These are phyloP conservation scores for Coemansia sp. DNA, from an alignment of 192 early-diverging fungal species.

Conservation along the genomic window DNA sequence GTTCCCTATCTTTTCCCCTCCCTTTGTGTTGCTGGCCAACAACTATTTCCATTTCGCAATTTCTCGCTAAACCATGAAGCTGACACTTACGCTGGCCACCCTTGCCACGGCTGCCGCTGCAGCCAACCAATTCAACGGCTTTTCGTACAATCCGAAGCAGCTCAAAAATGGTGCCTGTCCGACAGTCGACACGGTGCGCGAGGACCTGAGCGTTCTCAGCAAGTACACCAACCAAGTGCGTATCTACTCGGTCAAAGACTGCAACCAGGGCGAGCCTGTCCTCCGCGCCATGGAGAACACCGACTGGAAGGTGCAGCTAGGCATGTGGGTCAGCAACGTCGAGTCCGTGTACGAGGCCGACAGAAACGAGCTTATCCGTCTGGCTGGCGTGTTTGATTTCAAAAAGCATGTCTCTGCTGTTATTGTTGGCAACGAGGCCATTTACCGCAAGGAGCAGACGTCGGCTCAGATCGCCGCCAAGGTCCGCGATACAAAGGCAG, in stretches of 20 bases:
- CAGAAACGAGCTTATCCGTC: constrained; percentile 39
- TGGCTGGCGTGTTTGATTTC: constrained; percentile 47
- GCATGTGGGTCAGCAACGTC: constrained; percentile 66
- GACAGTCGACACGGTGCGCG: constrained; percentile 61
- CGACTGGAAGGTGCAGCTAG: constrained; percentile 63
- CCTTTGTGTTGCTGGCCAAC: constrained; percentile 34
- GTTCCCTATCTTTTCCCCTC: background rate
- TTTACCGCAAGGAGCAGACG: constrained; percentile 61
- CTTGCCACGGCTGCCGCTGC: constrained; percentile 29
- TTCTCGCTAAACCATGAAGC: constrained; percentile 28
- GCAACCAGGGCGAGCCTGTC: constrained; percentile 62
- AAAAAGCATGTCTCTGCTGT: constrained; percentile 57
- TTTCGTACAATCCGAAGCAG: constrained; percentile 63
- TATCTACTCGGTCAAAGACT: constrained; percentile 67
- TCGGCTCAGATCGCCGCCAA: constrained; percentile 50
- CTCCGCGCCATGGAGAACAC: constrained; percentile 64
- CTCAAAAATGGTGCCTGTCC: constrained; percentile 61
- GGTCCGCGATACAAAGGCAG: constrained; percentile 51
- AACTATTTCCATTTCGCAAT: background rate
- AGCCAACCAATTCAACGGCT: constrained; percentile 54
- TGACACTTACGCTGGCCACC: constrained; percentile 24
- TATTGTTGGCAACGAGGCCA: constrained; percentile 66
- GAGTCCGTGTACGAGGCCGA: constrained; percentile 47
- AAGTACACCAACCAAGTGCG: constrained; percentile 61
- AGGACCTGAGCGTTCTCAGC: constrained; percentile 61